These are phyloP conservation scores for Ceratorhiza oryzae-sativae DNA, from an alignment of 1,284 basidiomycete genomes.

Conservation along the genomic window DNA sequence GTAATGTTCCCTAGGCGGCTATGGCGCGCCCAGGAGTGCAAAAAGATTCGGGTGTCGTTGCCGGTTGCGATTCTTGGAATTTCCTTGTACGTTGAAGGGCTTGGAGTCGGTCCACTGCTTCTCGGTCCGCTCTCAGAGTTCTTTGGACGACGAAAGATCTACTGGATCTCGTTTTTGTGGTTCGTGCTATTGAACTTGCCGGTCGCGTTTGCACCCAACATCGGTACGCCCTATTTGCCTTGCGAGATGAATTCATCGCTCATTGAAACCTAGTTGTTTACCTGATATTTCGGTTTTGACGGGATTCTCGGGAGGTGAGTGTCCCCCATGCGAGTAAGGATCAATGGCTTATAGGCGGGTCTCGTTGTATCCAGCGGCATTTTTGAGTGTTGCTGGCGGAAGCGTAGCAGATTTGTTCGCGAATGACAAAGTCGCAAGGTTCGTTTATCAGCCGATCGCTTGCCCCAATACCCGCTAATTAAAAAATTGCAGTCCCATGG, in stretches of 20 bases:
- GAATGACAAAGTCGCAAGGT: slow-evolving; percentile 52
- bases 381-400: slow-evolving; percentile 57
- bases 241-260: slow-evolving; percentile 10
- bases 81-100: slow-evolving; percentile 56
- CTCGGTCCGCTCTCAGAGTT: slow-evolving; percentile 54
- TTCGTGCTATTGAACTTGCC: slow-evolving; percentile 67
- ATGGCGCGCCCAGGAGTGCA: slow-evolving; percentile 70
- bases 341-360: background rate
- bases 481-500: slow-evolving; percentile 52
- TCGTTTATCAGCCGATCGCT: slow-evolving; percentile 39
- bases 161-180: slow-evolving; percentile 59
- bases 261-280: slow-evolving; percentile 57
- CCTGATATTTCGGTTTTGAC: slow-evolving; percentile 61
- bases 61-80: slow-evolving; percentile 66
- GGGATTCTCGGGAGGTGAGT: slow-evolving; percentile 52
- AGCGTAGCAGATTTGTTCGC: slow-evolving; percentile 54
- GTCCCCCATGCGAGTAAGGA: background rate
- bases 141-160: slow-evolving; percentile 55
- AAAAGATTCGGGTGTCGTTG: slow-evolving; percentile 62
- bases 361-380: slow-evolving; percentile 47
- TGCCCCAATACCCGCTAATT: background rate
- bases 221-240: slow-evolving; percentile 53
- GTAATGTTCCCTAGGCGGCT: slow-evolving; percentile 57
- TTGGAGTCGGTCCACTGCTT: slow-evolving; percentile 47
- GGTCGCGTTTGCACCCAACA: slow-evolving; percentile 70